Percentiles rank a stretch among this genome's conserved stretches.
Evolutionary conservation across 176 grass and related monocot species (phyloP).

Genomic region (Aegilops tauschii): DNA sequence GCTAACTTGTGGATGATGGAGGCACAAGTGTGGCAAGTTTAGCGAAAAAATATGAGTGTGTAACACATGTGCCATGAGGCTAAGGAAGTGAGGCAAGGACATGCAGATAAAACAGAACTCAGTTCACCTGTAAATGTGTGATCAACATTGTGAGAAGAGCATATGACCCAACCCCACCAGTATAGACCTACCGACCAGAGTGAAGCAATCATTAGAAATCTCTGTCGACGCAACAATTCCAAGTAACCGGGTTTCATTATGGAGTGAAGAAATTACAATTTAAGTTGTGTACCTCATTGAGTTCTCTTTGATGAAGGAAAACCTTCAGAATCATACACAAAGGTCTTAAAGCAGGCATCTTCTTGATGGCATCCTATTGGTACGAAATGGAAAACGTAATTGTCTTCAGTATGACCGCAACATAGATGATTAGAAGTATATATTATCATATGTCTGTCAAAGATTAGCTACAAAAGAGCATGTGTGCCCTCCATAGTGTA

Average conservation of each 20-base stretch:
- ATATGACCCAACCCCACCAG: constrained; percentile 96
- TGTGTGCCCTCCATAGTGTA: not conserved
- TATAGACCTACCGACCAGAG: constrained; percentile 69
- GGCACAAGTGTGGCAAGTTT: not conserved
- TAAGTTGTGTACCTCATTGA: constrained; percentile 76
- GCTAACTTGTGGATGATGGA: not conserved
- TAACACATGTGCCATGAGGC: not conserved
- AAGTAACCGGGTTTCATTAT: not conserved
- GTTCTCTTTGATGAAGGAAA: constrained; percentile 99
- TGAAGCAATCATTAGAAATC: not conserved
- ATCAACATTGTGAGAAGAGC: constrained; percentile 97
- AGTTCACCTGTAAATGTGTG: constrained; percentile 76
- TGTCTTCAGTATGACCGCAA: not conserved
- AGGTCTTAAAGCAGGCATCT: constrained; percentile 84
- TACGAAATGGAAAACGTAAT: constrained; percentile 14
- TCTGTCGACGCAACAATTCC: not conserved
- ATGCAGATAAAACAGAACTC: not conserved
- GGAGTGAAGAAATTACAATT: not conserved
- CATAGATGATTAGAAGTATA: not conserved
- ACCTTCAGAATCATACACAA: constrained; percentile 95
- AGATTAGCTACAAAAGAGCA: constrained; percentile 31
- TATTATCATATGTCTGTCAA: not conserved
- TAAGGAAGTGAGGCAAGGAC: not conserved
- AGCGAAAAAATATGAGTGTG: not conserved
- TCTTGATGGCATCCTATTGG: constrained; percentile 71